These are phyloP conservation scores for Manihot esculenta DNA, from an alignment of 441 rosid species.

Conservation along the genomic window DNA sequence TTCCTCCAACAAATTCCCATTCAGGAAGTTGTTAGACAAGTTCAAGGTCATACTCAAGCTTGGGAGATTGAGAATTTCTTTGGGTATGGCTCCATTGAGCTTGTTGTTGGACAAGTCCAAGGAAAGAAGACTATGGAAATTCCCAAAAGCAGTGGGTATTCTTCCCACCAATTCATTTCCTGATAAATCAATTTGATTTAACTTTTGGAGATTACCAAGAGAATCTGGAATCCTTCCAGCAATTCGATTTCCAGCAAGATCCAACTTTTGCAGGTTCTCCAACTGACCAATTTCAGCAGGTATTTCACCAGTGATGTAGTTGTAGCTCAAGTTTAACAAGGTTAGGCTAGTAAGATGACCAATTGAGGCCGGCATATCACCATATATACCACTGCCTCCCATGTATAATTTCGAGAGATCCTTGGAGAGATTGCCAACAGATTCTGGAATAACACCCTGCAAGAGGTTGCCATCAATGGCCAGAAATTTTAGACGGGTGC, in stretches of 20 bases:
- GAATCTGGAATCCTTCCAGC: slow-evolving; percentile 38
- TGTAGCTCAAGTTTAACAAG: slow-evolving; percentile 44
- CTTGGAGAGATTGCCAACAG: slow-evolving; percentile 47
- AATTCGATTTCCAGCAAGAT: slow-evolving; percentile 38
- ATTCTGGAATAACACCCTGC: slow-evolving; percentile 40
- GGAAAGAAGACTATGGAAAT: slow-evolving; percentile 36
- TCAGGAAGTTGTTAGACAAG: slow-evolving; percentile 40
- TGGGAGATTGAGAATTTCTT: slow-evolving; percentile 39
- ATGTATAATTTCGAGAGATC: slow-evolving; percentile 30
- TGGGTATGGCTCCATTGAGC: slow-evolving; percentile 46
- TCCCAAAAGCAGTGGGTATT: slow-evolving; percentile 37
- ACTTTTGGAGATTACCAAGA: slow-evolving; percentile 33
- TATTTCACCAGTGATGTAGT: slow-evolving; percentile 37
- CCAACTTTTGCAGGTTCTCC: slow-evolving; percentile 34
- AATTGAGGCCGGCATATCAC: slow-evolving; percentile 26
- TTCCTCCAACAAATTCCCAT: slow-evolving; percentile 38
- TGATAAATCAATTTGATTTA: slow-evolving; percentile 44
- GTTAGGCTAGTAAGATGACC: slow-evolving; percentile 37
- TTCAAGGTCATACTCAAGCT: slow-evolving; percentile 41
- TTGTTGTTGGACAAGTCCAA: slow-evolving; percentile 48
- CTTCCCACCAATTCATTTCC: slow-evolving; percentile 35
- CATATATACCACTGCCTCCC: slow-evolving; percentile 37
- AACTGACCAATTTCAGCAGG: slow-evolving; percentile 41
- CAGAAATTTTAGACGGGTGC: slow-evolving; percentile 37
- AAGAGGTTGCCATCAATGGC: slow-evolving; percentile 48